phyloP scores from a whole-genome alignment of 1,139 yeast genomes.

The Suhomyces yuchorum region DNA sequence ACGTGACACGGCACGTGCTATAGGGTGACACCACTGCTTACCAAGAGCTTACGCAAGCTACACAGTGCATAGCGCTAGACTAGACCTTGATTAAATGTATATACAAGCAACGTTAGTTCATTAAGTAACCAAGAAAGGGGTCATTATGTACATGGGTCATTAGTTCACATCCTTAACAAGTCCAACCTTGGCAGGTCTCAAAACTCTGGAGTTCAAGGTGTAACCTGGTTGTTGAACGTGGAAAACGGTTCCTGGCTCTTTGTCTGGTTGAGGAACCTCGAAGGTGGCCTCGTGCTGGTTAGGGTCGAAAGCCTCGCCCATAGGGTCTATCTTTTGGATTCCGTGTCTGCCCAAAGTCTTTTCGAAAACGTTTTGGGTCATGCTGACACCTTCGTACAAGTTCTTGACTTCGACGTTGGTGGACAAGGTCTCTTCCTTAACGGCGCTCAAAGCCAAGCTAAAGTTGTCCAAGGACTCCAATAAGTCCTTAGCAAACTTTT shows the following conservation, averaged over 20 bases:
- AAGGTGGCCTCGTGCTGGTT: slow-evolving; percentile 92
- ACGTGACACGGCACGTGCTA: too few relatives aligned
- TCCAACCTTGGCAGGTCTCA: slow-evolving; percentile 97
- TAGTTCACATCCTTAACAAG: slow-evolving; percentile 60
- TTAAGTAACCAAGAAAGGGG: slow-evolving; percentile 4
- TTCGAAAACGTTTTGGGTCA: slow-evolving; percentile 87
- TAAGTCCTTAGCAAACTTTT: slow-evolving; percentile 89
- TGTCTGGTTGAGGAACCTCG: slow-evolving; percentile 84
- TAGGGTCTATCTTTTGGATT: slow-evolving; percentile 74
- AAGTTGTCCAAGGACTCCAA: slow-evolving; percentile 90
- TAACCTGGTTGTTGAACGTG: slow-evolving; percentile 92
- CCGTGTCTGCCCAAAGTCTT: slow-evolving; percentile 85
- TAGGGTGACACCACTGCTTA: not conserved
- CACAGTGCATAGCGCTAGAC: not conserved
- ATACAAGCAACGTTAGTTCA: slow-evolving; percentile 11
- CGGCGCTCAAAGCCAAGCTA: slow-evolving; percentile 81
- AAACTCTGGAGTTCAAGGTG: slow-evolving; percentile 80
- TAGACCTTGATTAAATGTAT: slow-evolving; percentile 10
- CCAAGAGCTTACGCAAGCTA: not conserved
- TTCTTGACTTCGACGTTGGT: slow-evolving; percentile 67
- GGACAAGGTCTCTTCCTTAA: slow-evolving; percentile 63
- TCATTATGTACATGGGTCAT: slow-evolving; percentile 13
- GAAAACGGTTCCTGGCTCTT: slow-evolving; percentile 92
- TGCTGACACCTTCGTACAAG: slow-evolving; percentile 84
- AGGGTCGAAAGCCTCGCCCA: slow-evolving; percentile 87